Conservation (phyloP, 768 basidiomycete species). For the Chalciporus sphaerocephalus region DNA sequence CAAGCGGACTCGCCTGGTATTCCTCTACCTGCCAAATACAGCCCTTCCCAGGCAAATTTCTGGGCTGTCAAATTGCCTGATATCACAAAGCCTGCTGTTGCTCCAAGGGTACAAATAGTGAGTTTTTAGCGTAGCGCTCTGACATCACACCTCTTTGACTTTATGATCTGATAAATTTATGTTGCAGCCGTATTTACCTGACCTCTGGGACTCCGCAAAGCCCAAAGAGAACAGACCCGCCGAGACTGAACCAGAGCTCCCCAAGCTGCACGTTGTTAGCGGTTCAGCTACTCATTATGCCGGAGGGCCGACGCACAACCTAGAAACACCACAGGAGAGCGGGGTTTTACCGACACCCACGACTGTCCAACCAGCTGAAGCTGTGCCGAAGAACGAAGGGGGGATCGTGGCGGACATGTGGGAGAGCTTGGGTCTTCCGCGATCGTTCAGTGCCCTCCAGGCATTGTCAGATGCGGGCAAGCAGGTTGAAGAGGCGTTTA, state of each 20-base stretch:
- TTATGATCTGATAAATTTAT: not conserved
- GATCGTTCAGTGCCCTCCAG: constrained; percentile 25
- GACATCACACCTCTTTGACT: constrained; percentile 8
- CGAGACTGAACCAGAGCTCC: constrained; percentile 26
- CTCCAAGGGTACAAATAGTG: constrained; percentile 55
- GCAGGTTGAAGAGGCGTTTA: constrained; percentile 12
- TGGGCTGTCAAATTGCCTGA: constrained; percentile 57
- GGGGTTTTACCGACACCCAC: not conserved
- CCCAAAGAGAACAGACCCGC: constrained; percentile 21
- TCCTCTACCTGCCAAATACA: constrained; percentile 33
- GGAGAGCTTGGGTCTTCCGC: constrained; percentile 36
- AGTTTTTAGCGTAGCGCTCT: constrained; percentile 22
- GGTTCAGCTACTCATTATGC: constrained; percentile 44
- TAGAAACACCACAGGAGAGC: constrained; percentile 25
- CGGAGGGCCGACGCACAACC: constrained; percentile 45
- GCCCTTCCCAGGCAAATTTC: constrained; percentile 29
- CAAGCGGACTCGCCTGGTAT: constrained; percentile 40
- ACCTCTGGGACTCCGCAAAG: constrained; percentile 54
- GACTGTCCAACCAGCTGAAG: constrained; percentile 8
- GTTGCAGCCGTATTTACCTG: constrained; percentile 52
- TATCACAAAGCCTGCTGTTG: constrained; percentile 39
- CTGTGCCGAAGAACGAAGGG: constrained; percentile 9
- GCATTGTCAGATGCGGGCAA: constrained; percentile 7
- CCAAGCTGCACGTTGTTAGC: constrained; percentile 50
- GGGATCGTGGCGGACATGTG: constrained; percentile 35